A percentile compares a stretch with the other conserved stretches of the same genome.
Conservation (phyloP, 1,139 yeast species). For the Suhomyces coccinellae region DNA sequence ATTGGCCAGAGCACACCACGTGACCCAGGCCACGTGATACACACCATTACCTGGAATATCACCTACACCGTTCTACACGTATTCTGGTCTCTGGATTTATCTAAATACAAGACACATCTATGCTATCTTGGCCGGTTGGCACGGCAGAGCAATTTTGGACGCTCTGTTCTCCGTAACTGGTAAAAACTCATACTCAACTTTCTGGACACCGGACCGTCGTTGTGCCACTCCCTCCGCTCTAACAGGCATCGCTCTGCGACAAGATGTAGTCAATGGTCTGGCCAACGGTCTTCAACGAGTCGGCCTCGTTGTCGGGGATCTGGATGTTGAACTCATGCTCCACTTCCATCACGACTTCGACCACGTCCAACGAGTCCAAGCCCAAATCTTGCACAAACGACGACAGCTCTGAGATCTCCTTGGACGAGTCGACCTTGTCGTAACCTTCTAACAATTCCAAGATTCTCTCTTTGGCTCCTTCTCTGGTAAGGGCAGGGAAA, state of each 20-base stretch:
- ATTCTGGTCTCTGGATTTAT: background rate
- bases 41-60: background rate
- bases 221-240: too few relatives aligned
- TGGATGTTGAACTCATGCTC: constrained; percentile 79
- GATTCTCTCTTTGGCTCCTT: constrained; percentile 72
- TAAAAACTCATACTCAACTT: too few relatives aligned
- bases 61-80: background rate
- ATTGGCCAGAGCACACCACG: constrained; percentile 8
- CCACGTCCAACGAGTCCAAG: constrained; percentile 83
- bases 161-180: too few relatives aligned
- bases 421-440: constrained; percentile 58
- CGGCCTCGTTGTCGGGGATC: constrained; percentile 87
- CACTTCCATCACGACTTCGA: constrained; percentile 86
- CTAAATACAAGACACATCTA: constrained; percentile 2
- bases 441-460: constrained; percentile 77
- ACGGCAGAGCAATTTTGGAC: background rate
- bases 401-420: constrained; percentile 57
- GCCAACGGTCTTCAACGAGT: constrained; percentile 76
- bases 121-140: constrained; percentile 1
- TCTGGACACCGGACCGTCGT: too few relatives aligned
- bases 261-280: constrained; percentile 78
- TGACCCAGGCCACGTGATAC: background rate
- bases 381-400: constrained; percentile 76
- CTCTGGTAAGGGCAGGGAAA: constrained; percentile 67
- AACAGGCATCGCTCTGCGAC: constrained; percentile 70